phyloP scores from a whole-genome alignment of 495 filamentous ascomycete species.

The Cercophora samala region DNA sequence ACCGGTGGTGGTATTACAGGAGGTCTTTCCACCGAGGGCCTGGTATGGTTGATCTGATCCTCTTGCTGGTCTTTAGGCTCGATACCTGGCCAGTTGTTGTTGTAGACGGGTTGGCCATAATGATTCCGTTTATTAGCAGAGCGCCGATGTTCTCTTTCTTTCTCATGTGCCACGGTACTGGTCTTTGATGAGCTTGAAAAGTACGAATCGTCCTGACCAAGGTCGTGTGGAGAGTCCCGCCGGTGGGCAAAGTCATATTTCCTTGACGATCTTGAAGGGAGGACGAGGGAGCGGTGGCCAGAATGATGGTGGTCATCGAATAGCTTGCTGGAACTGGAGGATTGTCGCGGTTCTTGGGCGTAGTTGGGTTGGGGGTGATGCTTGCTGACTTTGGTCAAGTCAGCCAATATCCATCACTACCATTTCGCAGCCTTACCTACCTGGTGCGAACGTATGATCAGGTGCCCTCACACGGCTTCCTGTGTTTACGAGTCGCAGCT shows the following conservation, averaged over 20 bases:
- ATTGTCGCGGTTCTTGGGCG: not conserved
- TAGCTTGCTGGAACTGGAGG: not conserved
- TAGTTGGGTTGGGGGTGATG: not conserved
- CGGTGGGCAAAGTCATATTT: not conserved
- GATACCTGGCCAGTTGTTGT: not conserved
- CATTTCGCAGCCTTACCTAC: not conserved
- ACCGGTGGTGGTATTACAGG: not conserved
- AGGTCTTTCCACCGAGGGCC: not conserved
- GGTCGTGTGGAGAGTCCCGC: not conserved
- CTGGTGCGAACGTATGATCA: not conserved
- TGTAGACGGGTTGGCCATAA: not conserved
- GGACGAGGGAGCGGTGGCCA: not conserved
- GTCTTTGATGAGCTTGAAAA: not conserved
- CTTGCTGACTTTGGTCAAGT: not conserved
- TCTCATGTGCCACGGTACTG: not conserved
- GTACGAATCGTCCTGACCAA: not conserved
- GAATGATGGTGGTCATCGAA: not conserved
- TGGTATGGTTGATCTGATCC: not conserved
- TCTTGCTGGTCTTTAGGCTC: not conserved
- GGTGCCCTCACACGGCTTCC: not conserved
- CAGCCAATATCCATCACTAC: not conserved
- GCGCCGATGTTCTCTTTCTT: not conserved
- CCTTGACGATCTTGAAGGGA: not conserved
- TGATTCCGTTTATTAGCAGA: not conserved
- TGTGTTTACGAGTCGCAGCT: not conserved